phyloP scores from a whole-genome alignment of 73 alveolate species.

The Paramecium caudatum region DNA sequence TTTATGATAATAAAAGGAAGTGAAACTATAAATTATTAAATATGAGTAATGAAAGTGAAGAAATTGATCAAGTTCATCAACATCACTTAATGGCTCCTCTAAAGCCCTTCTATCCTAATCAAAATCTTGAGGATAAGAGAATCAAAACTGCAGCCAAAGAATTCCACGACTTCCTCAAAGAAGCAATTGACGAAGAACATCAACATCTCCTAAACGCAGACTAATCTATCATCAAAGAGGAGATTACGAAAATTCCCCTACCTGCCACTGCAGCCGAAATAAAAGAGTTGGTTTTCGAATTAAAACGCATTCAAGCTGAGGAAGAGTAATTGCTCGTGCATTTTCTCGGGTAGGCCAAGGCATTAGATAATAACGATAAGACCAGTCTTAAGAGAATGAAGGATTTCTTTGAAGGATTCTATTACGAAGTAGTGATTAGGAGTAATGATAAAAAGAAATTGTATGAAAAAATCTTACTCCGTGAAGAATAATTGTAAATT shows the following conservation, averaged over 20 bases:
- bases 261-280: conserved; percentile 12
- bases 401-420: conserved; percentile 60
- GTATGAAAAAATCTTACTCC: conserved; percentile 2
- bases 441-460: conserved; percentile 46
- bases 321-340: conserved; percentile 44
- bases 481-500: conserved; percentile 38
- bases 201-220: conserved; percentile 36
- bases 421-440: conserved; percentile 50
- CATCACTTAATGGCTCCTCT: conserved; percentile 3
- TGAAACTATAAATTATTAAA: conserved; percentile 15
- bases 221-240: conserved; percentile 40
- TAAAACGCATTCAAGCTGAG: conserved; percentile 17
- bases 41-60: conserved; percentile 49
- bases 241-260: neutral
- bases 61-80: conserved; percentile 49
- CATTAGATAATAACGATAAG: conserved; percentile 60
- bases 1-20: conserved; percentile 59
- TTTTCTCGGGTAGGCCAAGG: conserved; percentile 29
- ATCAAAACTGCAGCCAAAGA: conserved; percentile 44
- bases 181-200: conserved; percentile 61
- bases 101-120: conserved; percentile 59
- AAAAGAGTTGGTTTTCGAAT: conserved; percentile 15
- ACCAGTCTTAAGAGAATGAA: conserved; percentile 13
- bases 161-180: conserved; percentile 42
- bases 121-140: conserved; percentile 37